Percentiles rank a stretch among this genome's conserved stretches.
Evolutionary conservation across 2,329 filamentous ascomycete genomes (phyloP).

Genomic region (Lachnellula hyalina): DNA sequence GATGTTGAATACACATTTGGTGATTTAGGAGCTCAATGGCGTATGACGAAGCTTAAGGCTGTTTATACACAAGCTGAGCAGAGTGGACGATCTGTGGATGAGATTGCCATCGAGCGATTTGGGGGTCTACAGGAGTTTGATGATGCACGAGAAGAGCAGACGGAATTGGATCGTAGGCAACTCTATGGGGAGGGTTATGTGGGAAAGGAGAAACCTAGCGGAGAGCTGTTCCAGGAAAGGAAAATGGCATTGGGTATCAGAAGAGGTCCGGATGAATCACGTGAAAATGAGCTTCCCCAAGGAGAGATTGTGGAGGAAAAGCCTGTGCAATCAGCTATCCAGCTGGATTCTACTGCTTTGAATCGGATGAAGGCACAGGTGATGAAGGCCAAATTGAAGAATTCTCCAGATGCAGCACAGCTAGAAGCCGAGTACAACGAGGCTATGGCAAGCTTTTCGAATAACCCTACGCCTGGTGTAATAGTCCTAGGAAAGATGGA

Average conservation of each 20-base stretch:
- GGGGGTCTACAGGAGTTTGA: slow-evolving; percentile 82
- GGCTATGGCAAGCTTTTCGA: slow-evolving; percentile 58
- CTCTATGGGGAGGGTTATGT: slow-evolving; percentile 82
- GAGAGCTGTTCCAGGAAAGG: slow-evolving; percentile 77
- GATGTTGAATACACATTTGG: slow-evolving; percentile 81
- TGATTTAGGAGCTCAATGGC: slow-evolving; percentile 85
- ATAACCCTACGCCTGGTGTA: slow-evolving; percentile 55
- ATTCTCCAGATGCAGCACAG: slow-evolving; percentile 66
- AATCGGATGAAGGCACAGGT: slow-evolving; percentile 90
- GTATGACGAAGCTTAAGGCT: slow-evolving; percentile 88
- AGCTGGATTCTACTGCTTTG: slow-evolving; percentile 69
- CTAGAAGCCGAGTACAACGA: slow-evolving; percentile 81
- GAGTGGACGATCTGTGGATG: slow-evolving; percentile 66
- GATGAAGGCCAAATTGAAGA: slow-evolving; percentile 89
- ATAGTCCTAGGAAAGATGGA: slow-evolving; percentile 85
- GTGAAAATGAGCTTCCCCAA: slow-evolving; percentile 40
- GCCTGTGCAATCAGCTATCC: slow-evolving; percentile 40
- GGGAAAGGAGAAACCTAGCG: slow-evolving; percentile 79
- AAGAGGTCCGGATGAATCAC: slow-evolving; percentile 32
- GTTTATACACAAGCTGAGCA: slow-evolving; percentile 79
- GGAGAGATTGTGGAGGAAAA: slow-evolving; percentile 54
- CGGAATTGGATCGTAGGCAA: slow-evolving; percentile 77
- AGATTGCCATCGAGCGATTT: slow-evolving; percentile 76
- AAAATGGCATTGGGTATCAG: slow-evolving; percentile 53
- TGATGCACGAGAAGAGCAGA: slow-evolving; percentile 85